Evolutionary conservation across 176 grass and related monocot species (phyloP).

Genomic region (Chloris gayana): DNA sequence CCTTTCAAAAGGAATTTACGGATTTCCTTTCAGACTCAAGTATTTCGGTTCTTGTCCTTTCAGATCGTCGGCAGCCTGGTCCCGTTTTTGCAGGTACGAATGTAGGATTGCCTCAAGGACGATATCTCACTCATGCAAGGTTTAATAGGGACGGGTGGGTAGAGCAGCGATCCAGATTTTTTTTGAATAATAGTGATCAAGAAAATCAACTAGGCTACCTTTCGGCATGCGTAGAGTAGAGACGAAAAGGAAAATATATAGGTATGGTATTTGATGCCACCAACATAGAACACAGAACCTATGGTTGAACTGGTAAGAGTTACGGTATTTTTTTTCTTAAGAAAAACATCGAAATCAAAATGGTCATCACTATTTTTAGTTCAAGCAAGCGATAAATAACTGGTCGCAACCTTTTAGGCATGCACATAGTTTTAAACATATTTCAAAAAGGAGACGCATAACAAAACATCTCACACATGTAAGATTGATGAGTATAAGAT

Average conservation of each 20-base stretch:
- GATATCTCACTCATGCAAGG: constrained; percentile 16
- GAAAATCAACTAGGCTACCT: not conserved
- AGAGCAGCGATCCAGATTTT: not conserved
- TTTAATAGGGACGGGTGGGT: constrained; percentile 29
- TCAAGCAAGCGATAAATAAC: no score
- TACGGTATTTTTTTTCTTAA: no score
- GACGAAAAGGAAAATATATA: no score
- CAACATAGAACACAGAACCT: no score
- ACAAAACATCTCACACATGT: not conserved
- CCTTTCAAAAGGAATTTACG: constrained; percentile 20
- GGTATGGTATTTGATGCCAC: no score
- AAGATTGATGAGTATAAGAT: not conserved
- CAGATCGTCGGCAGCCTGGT: not conserved
- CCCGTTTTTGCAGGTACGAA: constrained; percentile 25
- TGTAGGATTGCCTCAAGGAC: constrained; percentile 40
- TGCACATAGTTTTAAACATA: no score
- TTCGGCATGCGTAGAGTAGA: not conserved
- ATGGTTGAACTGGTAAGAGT: no score
- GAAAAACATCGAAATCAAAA: no score
- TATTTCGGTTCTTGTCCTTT: constrained; percentile 17
- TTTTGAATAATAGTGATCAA: no score
- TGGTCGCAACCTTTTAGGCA: no score
- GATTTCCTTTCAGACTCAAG: not conserved
- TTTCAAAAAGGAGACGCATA: no score
- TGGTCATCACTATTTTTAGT: no score